A percentile compares a stretch with the other conserved stretches of the same genome.
phyloP scores from a whole-genome alignment of 2,329 filamentous ascomycete species.

The Pyrenochaeta sp. region DNA sequence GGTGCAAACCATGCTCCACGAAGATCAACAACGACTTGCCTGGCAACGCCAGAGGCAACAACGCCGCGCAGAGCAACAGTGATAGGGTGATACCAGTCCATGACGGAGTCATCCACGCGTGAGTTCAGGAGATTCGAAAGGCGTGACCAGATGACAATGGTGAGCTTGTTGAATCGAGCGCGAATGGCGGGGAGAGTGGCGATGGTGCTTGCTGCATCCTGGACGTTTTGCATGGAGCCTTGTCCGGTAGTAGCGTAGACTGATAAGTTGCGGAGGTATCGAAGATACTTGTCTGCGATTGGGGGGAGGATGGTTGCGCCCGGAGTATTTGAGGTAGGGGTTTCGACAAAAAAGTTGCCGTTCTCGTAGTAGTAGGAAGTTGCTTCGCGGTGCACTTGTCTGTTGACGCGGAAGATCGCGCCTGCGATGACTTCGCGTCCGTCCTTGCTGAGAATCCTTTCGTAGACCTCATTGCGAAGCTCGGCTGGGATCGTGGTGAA shows the following conservation, averaged over 20 bases:
- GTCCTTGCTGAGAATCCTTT: conserved; percentile 9
- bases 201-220: conserved; percentile 15
- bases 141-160: conserved; percentile 14
- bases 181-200: conserved; percentile 13
- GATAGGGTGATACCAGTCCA: conserved; percentile 21
- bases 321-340: not conserved
- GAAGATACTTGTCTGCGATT: conserved; percentile 26
- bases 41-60: conserved; percentile 12
- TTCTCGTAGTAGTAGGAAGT: conserved; percentile 32
- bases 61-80: conserved; percentile 14
- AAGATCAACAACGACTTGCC: conserved; percentile 12
- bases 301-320: conserved; percentile 22
- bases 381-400: conserved; percentile 23
- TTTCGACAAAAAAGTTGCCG: conserved; percentile 12
- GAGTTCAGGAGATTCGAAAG: conserved; percentile 19
- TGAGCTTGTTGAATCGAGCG: conserved; percentile 17
- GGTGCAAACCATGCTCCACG: conserved; percentile 20
- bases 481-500: conserved; percentile 24
- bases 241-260: conserved; percentile 11
- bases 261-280: conserved; percentile 19
- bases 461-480: conserved; percentile 27
- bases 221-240: conserved; percentile 3
- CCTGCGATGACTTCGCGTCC: not conserved
- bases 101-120: conserved; percentile 24
- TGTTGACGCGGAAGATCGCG: conserved; percentile 22